Conservation (phyloP, 2,329 filamentous ascomycete genomes). For the Myriosclerotinia curreyana region DNA sequence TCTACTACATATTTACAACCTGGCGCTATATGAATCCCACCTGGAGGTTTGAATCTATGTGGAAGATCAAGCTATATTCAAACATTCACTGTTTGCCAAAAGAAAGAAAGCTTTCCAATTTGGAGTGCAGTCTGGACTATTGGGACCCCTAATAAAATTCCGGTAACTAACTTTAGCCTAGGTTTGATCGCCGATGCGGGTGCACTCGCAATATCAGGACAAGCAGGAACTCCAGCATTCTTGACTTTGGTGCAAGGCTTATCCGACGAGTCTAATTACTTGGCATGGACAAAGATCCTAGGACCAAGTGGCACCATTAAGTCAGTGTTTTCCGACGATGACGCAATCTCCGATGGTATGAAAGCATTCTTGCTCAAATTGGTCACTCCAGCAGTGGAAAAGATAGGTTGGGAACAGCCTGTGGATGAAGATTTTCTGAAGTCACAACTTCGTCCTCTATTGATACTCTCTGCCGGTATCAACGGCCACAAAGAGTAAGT, state of each 20-base stretch:
- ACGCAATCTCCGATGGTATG: slow-evolving; percentile 67
- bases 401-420: slow-evolving; percentile 83
- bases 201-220: slow-evolving; percentile 82
- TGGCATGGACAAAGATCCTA: slow-evolving; percentile 86
- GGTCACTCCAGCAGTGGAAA: slow-evolving; percentile 69
- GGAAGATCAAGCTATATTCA: no score
- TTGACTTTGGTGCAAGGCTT: slow-evolving; percentile 85
- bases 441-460: slow-evolving; percentile 75
- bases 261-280: slow-evolving; percentile 73
- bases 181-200: slow-evolving; percentile 80
- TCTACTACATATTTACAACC: background rate
- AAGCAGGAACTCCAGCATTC: slow-evolving; percentile 76
- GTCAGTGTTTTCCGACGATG: slow-evolving; percentile 79
- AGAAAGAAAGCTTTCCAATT: background rate
- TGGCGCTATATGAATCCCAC: background rate
- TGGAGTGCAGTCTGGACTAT: background rate
- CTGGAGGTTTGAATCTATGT: slow-evolving; percentile 7
- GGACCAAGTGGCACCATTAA: slow-evolving; percentile 73
- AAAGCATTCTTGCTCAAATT: slow-evolving; percentile 77
- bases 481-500: slow-evolving; percentile 72
- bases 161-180: slow-evolving; percentile 18
- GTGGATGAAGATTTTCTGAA: slow-evolving; percentile 76
- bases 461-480: slow-evolving; percentile 72
- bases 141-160: background rate
- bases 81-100: background rate